phyloP scores from a whole-genome alignment of 805 yeast species.

The Candida bentonensis region DNA sequence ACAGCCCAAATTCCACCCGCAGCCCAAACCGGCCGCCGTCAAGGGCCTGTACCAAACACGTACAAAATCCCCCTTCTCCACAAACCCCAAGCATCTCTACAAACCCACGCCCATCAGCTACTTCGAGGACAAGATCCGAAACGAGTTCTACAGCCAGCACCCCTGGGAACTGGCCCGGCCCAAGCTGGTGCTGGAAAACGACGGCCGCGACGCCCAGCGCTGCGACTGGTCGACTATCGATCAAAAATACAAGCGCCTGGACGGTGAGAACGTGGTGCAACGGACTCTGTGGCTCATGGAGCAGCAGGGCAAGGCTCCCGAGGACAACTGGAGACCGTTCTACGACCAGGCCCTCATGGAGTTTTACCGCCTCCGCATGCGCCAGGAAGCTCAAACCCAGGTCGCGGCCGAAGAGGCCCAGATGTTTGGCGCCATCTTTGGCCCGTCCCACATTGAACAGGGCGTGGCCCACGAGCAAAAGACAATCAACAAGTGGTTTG shows the following conservation, averaged over 20 bases:
- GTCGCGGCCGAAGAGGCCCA: constrained; percentile 69
- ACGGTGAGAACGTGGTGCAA: constrained; percentile 82
- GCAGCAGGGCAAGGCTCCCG: constrained; percentile 16
- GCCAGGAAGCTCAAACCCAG: constrained; percentile 60
- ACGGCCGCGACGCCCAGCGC: constrained; percentile 36
- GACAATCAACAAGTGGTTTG: constrained; percentile 59
- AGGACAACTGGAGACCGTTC: constrained; percentile 34
- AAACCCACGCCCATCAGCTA: constrained; percentile 41
- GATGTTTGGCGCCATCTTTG: constrained; percentile 72
- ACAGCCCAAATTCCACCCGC: constrained; percentile 5
- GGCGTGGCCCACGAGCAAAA: constrained; percentile 63
- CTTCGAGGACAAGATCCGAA: constrained; percentile 70
- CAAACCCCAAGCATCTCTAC: constrained; percentile 26
- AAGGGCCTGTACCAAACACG: constrained; percentile 33
- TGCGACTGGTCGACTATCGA: constrained; percentile 69
- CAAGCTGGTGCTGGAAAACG: constrained; percentile 63
- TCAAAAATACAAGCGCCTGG: constrained; percentile 61
- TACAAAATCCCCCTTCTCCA: constrained; percentile 20
- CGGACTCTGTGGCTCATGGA: constrained; percentile 46
- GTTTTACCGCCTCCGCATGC: constrained; percentile 74
- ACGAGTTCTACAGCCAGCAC: constrained; percentile 76
- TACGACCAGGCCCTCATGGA: constrained; percentile 81
- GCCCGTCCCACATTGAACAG: constrained; percentile 44
- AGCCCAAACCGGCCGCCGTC: constrained; percentile 8
- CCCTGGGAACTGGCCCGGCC: constrained; percentile 98